Evolutionary conservation across 2,329 filamentous ascomycete species (phyloP).

Genomic region (Verticillium isaacii): DNA sequence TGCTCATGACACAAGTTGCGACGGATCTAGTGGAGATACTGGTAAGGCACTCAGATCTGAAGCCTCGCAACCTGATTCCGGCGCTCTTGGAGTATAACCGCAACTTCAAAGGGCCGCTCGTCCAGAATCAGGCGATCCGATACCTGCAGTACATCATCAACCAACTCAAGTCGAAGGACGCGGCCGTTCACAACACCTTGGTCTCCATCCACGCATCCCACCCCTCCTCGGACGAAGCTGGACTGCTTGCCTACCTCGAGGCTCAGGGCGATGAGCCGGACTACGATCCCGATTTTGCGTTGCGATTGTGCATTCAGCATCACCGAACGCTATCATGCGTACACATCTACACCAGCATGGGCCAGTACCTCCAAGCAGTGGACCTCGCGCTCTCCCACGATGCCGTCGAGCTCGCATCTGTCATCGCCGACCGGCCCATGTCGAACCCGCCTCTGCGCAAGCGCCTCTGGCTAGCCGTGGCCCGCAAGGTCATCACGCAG

Average conservation of each 20-base stretch:
- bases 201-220: constrained; percentile 94
- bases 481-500: constrained; percentile 86
- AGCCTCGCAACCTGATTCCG: constrained; percentile 84
- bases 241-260: constrained; percentile 83
- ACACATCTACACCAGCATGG: constrained; percentile 96
- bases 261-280: constrained; percentile 80
- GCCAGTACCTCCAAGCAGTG: constrained; percentile 88
- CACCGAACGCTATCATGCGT: constrained; percentile 90
- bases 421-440: constrained; percentile 82
- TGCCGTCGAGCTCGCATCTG: constrained; percentile 82
- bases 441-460: constrained; percentile 79
- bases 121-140: constrained; percentile 84
- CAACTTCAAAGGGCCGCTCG: constrained; percentile 60
- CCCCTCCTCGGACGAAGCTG: constrained; percentile 75
- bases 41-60: constrained; percentile 83
- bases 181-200: constrained; percentile 93
- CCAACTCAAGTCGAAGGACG: constrained; percentile 71
- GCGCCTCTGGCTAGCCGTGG: constrained; percentile 91
- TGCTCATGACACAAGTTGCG: constrained; percentile 87
- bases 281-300: constrained; percentile 93
- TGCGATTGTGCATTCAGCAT: constrained; percentile 92
- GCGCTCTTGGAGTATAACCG: constrained; percentile 92
- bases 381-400: constrained; percentile 87
- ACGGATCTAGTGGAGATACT: constrained; percentile 89
- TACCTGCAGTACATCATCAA: constrained; percentile 94